Percentiles rank a stretch among this genome's conserved stretches.
phyloP scores from a whole-genome alignment of 108 stramenopile genomes.

The Aureococcus anophagefferens region DNA sequence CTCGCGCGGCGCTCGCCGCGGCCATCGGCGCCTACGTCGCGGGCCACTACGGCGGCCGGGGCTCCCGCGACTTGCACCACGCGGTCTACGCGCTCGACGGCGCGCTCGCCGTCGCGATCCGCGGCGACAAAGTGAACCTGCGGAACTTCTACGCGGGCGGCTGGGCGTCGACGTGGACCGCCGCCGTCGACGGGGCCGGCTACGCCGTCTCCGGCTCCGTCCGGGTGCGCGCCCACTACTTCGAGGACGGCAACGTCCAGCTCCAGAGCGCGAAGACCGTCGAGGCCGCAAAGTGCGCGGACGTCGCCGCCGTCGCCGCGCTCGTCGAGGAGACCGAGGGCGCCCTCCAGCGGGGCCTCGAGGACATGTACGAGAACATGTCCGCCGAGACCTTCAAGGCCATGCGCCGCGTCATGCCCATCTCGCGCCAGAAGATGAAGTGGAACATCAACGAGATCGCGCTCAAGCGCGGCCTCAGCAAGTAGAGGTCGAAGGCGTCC shows the following conservation, averaged over 20 bases:
- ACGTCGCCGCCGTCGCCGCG: conserved; percentile 29
- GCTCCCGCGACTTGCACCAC: too few relatives aligned
- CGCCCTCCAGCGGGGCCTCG: neutral
- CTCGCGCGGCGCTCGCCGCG: too few relatives aligned
- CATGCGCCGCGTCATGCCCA: conserved; percentile 65
- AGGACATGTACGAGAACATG: conserved; percentile 39
- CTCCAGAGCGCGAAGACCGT: conserved; percentile 23
- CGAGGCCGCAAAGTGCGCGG: neutral
- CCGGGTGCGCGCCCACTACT: conserved; percentile 10
- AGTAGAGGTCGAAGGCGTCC: too few relatives aligned
- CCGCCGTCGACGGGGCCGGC: too few relatives aligned
- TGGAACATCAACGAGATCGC: conserved; percentile 48
- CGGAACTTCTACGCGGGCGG: too few relatives aligned
- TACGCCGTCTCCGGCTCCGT: neutral
- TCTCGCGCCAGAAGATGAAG: conserved; percentile 71
- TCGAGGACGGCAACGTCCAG: conserved; percentile 31
- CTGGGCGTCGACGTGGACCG: too few relatives aligned
- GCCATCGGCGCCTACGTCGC: too few relatives aligned
- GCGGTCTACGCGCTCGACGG: too few relatives aligned
- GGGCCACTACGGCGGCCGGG: too few relatives aligned
- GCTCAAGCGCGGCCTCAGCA: neutral
- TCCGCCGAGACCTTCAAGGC: conserved; percentile 35
- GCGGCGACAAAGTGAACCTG: too few relatives aligned
- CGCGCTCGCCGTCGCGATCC: too few relatives aligned
- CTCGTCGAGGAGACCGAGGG: conserved; percentile 39